Evolutionary conservation across 495 filamentous ascomycete species (phyloP), one percentile per base, ranked within the genome.

Genomic region (Penicillium turbatum): DNA sequence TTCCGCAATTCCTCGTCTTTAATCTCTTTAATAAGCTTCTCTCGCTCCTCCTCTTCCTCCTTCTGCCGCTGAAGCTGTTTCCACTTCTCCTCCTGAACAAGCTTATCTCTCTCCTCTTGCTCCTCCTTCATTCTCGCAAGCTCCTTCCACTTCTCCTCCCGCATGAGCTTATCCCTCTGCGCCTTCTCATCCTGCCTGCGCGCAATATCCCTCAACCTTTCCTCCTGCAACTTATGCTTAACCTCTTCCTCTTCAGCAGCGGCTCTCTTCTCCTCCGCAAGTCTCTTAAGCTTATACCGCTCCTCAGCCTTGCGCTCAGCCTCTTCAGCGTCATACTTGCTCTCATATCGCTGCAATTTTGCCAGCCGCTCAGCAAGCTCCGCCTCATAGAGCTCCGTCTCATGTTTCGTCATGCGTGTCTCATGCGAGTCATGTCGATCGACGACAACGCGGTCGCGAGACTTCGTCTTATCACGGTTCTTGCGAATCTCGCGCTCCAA

Each of bases 401-500:
- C 71, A 5, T 71, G 61, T n/a, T 57, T 68, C 15, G 69, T 44
- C 12, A 58, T 37, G 7, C 66, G 63, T 12, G 52, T 16, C 34
- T 71, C 67, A 27, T 15, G 41, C 17, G 58, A 29, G 19, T 61
- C 49, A 0, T 52, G 59, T 3, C 36, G 21, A 3, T 27, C 24
- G 1, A 30, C 4, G 11, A 37, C 16, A n/a, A 40, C 8, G 40
- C 40, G 40, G 17, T 71, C 69, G 12, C 66, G 67, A 37, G 60
- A 55, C 16, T 61, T 64, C 16, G 35, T 37, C 35, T 37, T 37
- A 26, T 71, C 69, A 19, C 66, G 67, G 34, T 61, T 58, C 16
- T 62, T 65, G 16, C 63, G 69, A 15, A 78, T 55, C 55, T 86
- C 72, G 31, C 71, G 64, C 61, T 73, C 63, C 53, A 78, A 35